Conservation (phyloP, 176 grass and related monocot genomes). For the Calamus simplicifolius region DNA sequence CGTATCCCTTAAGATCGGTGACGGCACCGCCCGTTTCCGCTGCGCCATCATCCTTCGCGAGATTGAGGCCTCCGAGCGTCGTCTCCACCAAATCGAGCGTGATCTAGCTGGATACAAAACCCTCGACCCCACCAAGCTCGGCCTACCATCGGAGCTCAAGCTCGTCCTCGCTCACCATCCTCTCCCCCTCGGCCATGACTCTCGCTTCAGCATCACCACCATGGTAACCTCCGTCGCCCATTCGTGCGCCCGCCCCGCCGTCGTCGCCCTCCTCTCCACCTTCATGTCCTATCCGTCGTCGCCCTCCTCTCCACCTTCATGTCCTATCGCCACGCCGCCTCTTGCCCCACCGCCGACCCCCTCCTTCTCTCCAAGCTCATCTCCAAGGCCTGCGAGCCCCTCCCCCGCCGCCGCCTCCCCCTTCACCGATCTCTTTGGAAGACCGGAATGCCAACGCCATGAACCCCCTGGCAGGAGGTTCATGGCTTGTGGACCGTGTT, state of each 20-base stretch:
- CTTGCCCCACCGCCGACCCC: conserved; percentile 43
- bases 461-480: no score
- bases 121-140: no score
- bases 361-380: conserved; percentile 52
- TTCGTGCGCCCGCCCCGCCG: conserved; percentile 68
- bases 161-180: no score
- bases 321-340: conserved; percentile 36
- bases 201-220: no score
- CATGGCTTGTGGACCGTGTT: no score
- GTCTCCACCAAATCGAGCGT: no score
- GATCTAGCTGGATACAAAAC: no score
- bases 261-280: conserved; percentile 76
- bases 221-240: no score
- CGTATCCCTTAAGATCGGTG: conserved; percentile 63
- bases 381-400: conserved; percentile 81
- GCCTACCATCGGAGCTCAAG: no score
- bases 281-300: conserved; percentile 45
- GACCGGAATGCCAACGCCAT: conserved; percentile 25
- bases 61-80: no score
- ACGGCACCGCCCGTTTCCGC: conserved; percentile 28
- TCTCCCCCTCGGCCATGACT: no score
- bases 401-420: conserved; percentile 66
- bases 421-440: conserved; percentile 36
- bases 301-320: conserved; percentile 50
- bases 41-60: conserved; percentile 62